phyloP scores from a whole-genome alignment of 2,329 filamentous ascomycete genomes.

The Colletotrichum agaves region DNA sequence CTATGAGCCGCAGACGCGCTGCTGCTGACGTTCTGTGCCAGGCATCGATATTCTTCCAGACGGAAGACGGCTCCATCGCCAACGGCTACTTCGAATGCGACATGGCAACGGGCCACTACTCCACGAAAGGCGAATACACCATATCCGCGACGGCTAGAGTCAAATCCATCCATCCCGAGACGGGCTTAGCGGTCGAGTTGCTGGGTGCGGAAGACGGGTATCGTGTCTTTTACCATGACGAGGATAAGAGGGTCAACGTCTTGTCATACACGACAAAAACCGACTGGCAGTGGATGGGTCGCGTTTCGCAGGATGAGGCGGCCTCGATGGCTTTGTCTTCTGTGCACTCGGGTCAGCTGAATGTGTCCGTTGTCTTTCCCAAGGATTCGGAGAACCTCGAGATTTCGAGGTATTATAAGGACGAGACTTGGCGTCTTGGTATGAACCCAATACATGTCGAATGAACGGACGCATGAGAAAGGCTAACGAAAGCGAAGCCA shows the following conservation, averaged over 20 bases:
- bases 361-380: conserved; percentile 49
- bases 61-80: conserved; percentile 22
- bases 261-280: conserved; percentile 45
- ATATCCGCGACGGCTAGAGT: conserved; percentile 43
- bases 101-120: conserved; percentile 47
- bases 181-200: conserved; percentile 47
- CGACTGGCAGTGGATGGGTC: conserved; percentile 45
- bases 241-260: conserved; percentile 45
- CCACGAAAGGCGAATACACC: conserved; percentile 44
- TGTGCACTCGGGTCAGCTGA: conserved; percentile 43
- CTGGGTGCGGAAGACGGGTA: conserved; percentile 48
- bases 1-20: too few species aligned
- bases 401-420: conserved; percentile 43
- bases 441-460: not conserved
- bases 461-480: not conserved
- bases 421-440: conserved; percentile 49
- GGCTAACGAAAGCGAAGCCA: conserved; percentile 43
- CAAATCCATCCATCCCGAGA: conserved; percentile 42
- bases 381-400: conserved; percentile 48
- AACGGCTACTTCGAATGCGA: conserved; percentile 47
- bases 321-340: conserved; percentile 45
- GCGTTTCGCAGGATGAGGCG: conserved; percentile 46
- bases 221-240: conserved; percentile 52
- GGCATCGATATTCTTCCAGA: conserved; percentile 34
- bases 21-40: not conserved